Conservation (phyloP, 495 filamentous ascomycete genomes). For the Podospora didyma region DNA sequence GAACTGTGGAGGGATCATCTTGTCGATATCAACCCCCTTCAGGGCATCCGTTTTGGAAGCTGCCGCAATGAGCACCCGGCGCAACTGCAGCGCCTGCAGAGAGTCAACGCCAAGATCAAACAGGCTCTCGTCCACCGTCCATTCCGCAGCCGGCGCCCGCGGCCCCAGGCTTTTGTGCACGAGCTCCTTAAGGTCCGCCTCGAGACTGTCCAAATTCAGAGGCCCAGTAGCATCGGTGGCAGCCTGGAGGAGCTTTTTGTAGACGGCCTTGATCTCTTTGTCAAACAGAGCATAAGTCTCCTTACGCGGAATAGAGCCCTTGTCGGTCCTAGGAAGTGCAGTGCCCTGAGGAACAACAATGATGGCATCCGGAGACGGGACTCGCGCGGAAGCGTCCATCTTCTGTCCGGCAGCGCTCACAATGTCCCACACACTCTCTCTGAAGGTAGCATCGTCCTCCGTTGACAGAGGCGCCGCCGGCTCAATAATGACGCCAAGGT, state of each 20-base stretch:
- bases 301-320: not conserved
- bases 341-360: not conserved
- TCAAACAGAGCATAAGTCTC: not conserved
- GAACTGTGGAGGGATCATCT: not conserved
- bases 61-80: not conserved
- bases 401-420: not conserved
- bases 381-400: not conserved
- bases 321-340: not conserved
- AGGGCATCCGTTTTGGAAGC: not conserved
- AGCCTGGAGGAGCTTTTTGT: not conserved
- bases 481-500: not conserved
- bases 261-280: not conserved
- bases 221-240: not conserved
- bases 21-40: not conserved
- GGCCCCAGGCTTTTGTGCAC: not conserved
- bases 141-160: not conserved
- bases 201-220: not conserved
- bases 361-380: not conserved
- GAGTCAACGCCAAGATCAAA: not conserved
- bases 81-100: not conserved
- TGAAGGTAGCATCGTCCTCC: not conserved
- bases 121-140: not conserved
- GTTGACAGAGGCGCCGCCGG: not conserved
- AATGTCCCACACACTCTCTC: not conserved
- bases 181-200: not conserved